A percentile compares a stretch with the other conserved stretches of the same genome.
These are phyloP conservation scores for Candida namnaoensis DNA, from an alignment of 805 yeast species.

Conservation along the genomic window DNA sequence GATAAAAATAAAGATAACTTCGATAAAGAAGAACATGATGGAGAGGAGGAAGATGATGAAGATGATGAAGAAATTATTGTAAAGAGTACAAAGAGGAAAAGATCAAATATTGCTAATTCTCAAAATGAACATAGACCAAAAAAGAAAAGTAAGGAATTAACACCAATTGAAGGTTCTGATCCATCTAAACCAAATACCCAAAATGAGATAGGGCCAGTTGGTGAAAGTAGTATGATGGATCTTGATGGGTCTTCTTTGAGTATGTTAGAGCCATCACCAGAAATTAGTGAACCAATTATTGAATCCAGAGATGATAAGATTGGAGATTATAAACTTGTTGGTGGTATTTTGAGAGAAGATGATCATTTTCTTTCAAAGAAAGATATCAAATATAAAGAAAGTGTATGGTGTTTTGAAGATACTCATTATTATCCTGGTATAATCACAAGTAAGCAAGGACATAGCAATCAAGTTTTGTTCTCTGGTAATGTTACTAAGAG, in stretches of 20 bases:
- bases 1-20: not conserved
- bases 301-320: no score
- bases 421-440: conserved; percentile 44
- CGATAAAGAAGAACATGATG: not conserved
- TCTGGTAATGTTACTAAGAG: conserved; percentile 10
- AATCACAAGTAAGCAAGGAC: conserved; percentile 13
- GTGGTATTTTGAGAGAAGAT: conserved; percentile 2
- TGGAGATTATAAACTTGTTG: not conserved
- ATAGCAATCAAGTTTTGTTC: conserved; percentile 13
- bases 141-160: no score
- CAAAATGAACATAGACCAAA: not conserved
- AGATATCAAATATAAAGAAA: conserved; percentile 22
- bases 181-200: not conserved
- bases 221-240: conserved; percentile 2
- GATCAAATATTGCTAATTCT: not conserved
- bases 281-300: no score
- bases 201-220: not conserved
- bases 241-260: no score
- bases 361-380: conserved; percentile 11
- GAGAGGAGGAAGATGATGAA: conserved; percentile 1
- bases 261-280: no score
- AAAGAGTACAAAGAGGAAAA: not conserved
- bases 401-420: conserved; percentile 48
- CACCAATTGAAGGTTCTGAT: no score
- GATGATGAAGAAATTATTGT: not conserved